Base-by-base conservation (phyloP, 1,284 basidiomycete genomes). In the Trametes hirsuta region DNA sequence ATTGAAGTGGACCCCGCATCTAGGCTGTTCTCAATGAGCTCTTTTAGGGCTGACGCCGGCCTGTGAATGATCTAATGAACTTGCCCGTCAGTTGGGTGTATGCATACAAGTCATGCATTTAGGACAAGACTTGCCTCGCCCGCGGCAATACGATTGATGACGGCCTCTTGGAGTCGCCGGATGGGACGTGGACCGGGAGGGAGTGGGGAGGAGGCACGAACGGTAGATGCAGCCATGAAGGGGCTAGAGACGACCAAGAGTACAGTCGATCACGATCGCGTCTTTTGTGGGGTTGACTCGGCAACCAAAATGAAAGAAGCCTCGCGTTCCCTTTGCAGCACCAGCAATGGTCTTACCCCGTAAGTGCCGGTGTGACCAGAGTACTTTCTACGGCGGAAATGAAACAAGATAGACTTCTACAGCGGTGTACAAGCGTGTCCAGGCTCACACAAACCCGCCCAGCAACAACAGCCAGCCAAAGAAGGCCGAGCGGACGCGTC, bases 21-120 rank as follows among this genome's bases (percentile, higher is more conserved):
- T 35, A 99, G 82, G 21, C 91, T 86, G 70, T 99, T 99, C 76
- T 99, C 97, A 22, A 99, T 79, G 1, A 99, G 82, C 75, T 99
- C 97, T 74, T 99, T 99, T 62, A 99, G 82, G 1, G 97, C 97
- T 65, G 97, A 98, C 9, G 94, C 87, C 0, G 97, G 97, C 35
- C 97, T 81, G 62, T 98, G 97, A 63, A 99, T 98, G 71, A 99
- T 96, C 95, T 97, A 22, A 18, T 39, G n/a, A 24, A 36, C 48
- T 45, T 4, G 35, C 34, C 6, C 21, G 11, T 21, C 39, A 40
- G 11, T 14, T 14, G 12, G 11, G 21, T 14, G 21, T 37, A 35
- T 25, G 41, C 47, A 47, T 2, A 30, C 40, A 11, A n/a, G 21
- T 8, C 18, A 21, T 30, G 12, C 22, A 21, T 50, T 24, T 18